phyloP scores from a whole-genome alignment of 257 asterid genomes.

The Nicotiana undulata region DNA sequence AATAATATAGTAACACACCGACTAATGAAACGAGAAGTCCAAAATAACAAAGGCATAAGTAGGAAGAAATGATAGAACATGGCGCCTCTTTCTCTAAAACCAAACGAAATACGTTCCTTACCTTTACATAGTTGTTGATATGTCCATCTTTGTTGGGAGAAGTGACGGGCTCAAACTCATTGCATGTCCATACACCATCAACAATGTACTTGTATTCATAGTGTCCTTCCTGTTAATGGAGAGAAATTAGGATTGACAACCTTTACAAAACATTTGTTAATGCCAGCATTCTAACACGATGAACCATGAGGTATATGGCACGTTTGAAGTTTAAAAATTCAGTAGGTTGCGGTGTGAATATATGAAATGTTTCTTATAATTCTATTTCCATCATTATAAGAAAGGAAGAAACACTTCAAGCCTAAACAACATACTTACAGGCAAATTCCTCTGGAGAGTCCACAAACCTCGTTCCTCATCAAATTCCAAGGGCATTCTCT shows the following conservation, averaged over 20 bases:
- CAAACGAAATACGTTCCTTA: constrained; percentile 11
- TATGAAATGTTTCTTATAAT: not conserved
- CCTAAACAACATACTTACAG: constrained; percentile 38
- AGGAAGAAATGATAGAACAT: not conserved
- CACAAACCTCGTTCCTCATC: constrained; percentile 48
- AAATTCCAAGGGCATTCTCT: constrained; percentile 63
- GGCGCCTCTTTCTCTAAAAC: not conserved
- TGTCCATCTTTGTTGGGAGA: constrained; percentile 74
- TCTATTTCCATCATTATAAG: not conserved
- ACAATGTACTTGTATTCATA: constrained; percentile 89
- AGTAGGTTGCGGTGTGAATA: not conserved
- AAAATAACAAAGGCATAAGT: not conserved
- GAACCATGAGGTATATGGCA: not conserved
- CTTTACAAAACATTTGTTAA: not conserved
- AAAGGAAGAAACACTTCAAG: not conserved
- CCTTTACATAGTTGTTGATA: constrained; percentile 76
- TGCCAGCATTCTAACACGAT: not conserved
- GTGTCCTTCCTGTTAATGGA: constrained; percentile 61
- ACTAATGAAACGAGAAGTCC: not conserved
- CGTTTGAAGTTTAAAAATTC: not conserved
- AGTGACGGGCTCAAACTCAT: constrained; percentile 46
- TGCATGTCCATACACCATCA: constrained; percentile 73
- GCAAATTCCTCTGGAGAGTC: constrained; percentile 62
- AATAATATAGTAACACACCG: not conserved
- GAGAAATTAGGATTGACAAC: not conserved